A percentile compares a stretch with the other conserved stretches of the same genome.
These are phyloP conservation scores for Saraca asoca DNA, from an alignment of 331 rosid genomes.

Conservation along the genomic window DNA sequence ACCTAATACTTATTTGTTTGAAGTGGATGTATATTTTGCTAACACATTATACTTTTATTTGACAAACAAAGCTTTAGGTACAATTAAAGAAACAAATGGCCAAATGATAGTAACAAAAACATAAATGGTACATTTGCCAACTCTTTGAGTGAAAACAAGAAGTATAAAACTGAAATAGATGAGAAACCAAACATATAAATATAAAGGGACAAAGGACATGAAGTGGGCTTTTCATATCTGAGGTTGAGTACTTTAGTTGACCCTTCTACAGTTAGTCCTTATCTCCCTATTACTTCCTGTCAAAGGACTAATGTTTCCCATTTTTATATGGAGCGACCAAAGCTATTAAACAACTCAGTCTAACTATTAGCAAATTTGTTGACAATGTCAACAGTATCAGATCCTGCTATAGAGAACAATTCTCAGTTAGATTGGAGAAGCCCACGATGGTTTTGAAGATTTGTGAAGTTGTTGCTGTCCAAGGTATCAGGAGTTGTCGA, in stretches of 20 bases:
- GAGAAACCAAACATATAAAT: no score
- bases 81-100: no score
- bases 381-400: slow-evolving; percentile 37
- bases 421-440: slow-evolving; percentile 44
- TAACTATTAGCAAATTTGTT: slow-evolving; percentile 29
- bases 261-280: slow-evolving; percentile 34
- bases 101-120: no score
- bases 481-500: slow-evolving; percentile 31
- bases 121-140: no score
- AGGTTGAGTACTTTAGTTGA: no score
- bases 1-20: no score
- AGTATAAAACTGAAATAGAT: no score
- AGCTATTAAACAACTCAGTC: slow-evolving; percentile 30
- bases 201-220: background rate
- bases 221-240: no score
- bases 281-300: slow-evolving; percentile 42
- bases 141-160: no score
- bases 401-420: slow-evolving; percentile 39
- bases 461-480: slow-evolving; percentile 44
- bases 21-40: no score
- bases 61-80: no score
- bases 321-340: slow-evolving; percentile 43
- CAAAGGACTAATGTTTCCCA: slow-evolving; percentile 42
- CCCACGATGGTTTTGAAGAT: slow-evolving; percentile 36
- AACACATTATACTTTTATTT: no score